A percentile compares a stretch with the other conserved stretches of the same genome.
Evolutionary conservation across 139 green algal genomes (phyloP).

Genomic region (Closterium sp.): DNA sequence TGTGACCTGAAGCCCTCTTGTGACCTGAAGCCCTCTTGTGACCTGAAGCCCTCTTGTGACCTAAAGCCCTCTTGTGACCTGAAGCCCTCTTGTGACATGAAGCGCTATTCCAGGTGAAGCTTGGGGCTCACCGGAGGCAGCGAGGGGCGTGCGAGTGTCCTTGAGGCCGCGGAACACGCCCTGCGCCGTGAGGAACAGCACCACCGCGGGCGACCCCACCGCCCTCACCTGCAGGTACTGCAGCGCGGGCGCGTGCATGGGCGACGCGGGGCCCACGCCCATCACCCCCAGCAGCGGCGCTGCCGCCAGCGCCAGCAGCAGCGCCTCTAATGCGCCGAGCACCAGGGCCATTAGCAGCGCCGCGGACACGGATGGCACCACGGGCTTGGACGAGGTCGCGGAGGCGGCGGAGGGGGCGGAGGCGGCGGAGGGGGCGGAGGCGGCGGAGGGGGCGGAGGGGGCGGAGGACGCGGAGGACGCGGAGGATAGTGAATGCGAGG

Average conservation of each 20-base stretch:
- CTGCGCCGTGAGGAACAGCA: conserved; percentile 42
- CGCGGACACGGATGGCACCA: conserved; percentile 34
- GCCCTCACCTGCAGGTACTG: conserved; percentile 42
- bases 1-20: too few relatives aligned
- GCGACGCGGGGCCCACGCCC: conserved; percentile 21
- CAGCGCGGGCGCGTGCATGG: conserved; percentile 32
- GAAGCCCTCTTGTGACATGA: too few relatives aligned
- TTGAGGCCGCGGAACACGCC: conserved; percentile 51
- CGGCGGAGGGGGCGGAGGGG: too few relatives aligned
- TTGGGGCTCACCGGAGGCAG: too few relatives aligned
- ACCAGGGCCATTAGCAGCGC: conserved; percentile 24
- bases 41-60: too few relatives aligned
- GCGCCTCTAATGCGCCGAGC: conserved; percentile 40
- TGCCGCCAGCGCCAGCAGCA: conserved; percentile 31
- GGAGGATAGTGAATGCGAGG: not conserved
- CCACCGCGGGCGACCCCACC: conserved; percentile 46
- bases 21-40: too few relatives aligned
- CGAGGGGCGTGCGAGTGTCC: conserved; percentile 16
- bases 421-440: not conserved
- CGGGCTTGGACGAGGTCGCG: conserved; percentile 17
- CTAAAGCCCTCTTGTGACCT: too few relatives aligned
- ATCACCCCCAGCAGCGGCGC: conserved; percentile 35
- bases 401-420: not conserved
- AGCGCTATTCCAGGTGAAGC: too few relatives aligned
- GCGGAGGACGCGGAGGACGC: too few relatives aligned